A percentile compares a stretch with the other conserved stretches of the same genome.
Evolutionary conservation across 768 basidiomycete genomes (phyloP).

Genomic region (Boletus subparvulus): DNA sequence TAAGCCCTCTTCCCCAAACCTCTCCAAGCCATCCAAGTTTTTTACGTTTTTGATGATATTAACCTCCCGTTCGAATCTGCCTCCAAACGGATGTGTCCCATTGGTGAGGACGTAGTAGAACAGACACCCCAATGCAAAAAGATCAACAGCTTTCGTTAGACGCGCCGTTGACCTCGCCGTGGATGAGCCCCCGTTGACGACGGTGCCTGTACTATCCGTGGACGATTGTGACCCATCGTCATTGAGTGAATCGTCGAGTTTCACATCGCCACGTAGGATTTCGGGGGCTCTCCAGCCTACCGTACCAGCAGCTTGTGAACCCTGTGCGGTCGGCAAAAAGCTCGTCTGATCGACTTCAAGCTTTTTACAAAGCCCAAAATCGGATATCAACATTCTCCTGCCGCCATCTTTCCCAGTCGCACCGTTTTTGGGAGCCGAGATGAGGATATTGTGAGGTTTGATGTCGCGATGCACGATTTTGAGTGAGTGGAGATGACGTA

Average conservation of each 20-base stretch:
- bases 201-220: slow-evolving; percentile 59
- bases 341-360: slow-evolving; percentile 95
- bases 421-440: slow-evolving; percentile 67
- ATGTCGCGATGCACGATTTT: slow-evolving; percentile 99
- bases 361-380: slow-evolving; percentile 96
- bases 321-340: slow-evolving; percentile 89
- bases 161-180: slow-evolving; percentile 46
- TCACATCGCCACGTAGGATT: slow-evolving; percentile 91
- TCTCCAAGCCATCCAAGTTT: slow-evolving; percentile 64
- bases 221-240: slow-evolving; percentile 70
- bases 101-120: slow-evolving; percentile 91
- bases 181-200: slow-evolving; percentile 29
- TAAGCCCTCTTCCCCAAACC: slow-evolving; percentile 90
- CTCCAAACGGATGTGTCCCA: slow-evolving; percentile 93
- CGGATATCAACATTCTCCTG: slow-evolving; percentile 89
- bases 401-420: slow-evolving; percentile 40
- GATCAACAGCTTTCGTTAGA: slow-evolving; percentile 93
- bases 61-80: slow-evolving; percentile 87
- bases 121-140: slow-evolving; percentile 94
- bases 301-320: slow-evolving; percentile 87
- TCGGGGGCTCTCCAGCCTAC: slow-evolving; percentile 98
- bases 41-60: slow-evolving; percentile 89
- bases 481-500: slow-evolving; percentile 88
- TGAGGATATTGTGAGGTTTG: slow-evolving; percentile 96
- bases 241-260: slow-evolving; percentile 70